phyloP scores from a whole-genome alignment of 306 rosid genomes.

The Cucurbita maxima region DNA sequence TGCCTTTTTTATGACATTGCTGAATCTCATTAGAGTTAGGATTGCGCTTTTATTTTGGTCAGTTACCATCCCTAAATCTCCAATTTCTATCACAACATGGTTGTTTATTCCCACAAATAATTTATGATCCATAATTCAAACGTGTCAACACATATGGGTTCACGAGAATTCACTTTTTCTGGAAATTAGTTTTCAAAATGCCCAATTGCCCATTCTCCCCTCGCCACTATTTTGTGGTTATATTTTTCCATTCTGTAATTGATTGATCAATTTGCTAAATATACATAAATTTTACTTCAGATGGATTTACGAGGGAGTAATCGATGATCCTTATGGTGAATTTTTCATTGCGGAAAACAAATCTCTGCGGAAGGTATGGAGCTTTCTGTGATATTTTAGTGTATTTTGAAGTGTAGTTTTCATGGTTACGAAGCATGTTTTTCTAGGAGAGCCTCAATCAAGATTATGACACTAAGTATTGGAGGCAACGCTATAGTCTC shows the following conservation, averaged over 20 bases:
- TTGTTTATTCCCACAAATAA: too few species aligned
- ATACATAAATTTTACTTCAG: conserved; percentile 31
- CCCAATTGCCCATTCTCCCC: too few species aligned
- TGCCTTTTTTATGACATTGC: too few species aligned
- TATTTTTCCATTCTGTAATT: background rate
- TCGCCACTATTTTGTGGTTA: too few species aligned
- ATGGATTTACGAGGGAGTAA: conserved; percentile 96
- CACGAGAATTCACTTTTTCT: too few species aligned
- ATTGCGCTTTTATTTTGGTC: too few species aligned
- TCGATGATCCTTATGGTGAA: conserved; percentile 93
- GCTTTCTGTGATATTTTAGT: conserved; percentile 2
- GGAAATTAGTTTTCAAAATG: too few species aligned
- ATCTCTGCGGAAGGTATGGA: conserved; percentile 66
- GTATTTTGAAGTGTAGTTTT: conserved; percentile 12
- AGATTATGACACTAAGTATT: conserved; percentile 82
- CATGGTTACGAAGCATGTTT: conserved; percentile 15
- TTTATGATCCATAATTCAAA: too few species aligned
- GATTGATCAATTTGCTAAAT: conserved; percentile 1
- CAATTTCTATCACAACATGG: too few species aligned
- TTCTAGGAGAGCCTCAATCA: conserved; percentile 85
- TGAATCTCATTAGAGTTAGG: too few species aligned
- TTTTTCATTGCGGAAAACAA: conserved; percentile 90
- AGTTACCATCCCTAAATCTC: too few species aligned
- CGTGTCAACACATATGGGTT: too few species aligned
- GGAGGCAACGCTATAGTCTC: conserved; percentile 90